Percentiles rank a stretch among this genome's conserved stretches.
phyloP scores from a whole-genome alignment of 495 filamentous ascomycete genomes.

The Neurospora sp. region DNA sequence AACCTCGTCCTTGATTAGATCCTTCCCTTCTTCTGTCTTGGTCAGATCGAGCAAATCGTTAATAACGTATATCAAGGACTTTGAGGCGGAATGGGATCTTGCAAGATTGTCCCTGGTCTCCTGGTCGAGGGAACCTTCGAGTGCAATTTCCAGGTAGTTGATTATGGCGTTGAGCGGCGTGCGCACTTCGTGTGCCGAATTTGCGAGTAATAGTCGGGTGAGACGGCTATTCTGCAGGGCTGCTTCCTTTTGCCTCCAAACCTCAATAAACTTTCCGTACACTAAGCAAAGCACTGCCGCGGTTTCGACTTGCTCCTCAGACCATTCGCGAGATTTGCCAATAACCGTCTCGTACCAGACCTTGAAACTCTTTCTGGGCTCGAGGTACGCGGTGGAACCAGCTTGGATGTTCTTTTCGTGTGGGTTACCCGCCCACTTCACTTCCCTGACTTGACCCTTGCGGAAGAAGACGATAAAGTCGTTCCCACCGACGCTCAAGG shows the following conservation, averaged over 20 bases:
- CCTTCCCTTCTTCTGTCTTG: constrained; percentile 73
- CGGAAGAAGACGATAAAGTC: constrained; percentile 95
- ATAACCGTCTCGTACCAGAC: constrained; percentile 68
- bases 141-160: constrained; percentile 88
- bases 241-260: constrained; percentile 88
- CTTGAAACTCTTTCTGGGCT: constrained; percentile 69
- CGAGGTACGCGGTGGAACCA: constrained; percentile 59
- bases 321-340: constrained; percentile 67
- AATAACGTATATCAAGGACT: constrained; percentile 90
- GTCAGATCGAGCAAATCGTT: constrained; percentile 92
- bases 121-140: constrained; percentile 71
- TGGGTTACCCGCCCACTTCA: constrained; percentile 91
- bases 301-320: constrained; percentile 68
- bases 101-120: constrained; percentile 84
- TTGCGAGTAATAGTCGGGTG: constrained; percentile 71
- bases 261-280: constrained; percentile 73
- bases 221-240: constrained; percentile 74
- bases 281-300: constrained; percentile 83
- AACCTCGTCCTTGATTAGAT: constrained; percentile 69
- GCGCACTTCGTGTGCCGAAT: constrained; percentile 90
- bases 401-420: constrained; percentile 67
- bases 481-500: constrained; percentile 60
- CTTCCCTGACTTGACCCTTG: constrained; percentile 63
- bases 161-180: constrained; percentile 94
- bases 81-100: constrained; percentile 88